Evolutionary conservation across 2,329 filamentous ascomycete species (phyloP), one percentile per base, ranked within the genome.

Genomic region (Sporothrix inflata): DNA sequence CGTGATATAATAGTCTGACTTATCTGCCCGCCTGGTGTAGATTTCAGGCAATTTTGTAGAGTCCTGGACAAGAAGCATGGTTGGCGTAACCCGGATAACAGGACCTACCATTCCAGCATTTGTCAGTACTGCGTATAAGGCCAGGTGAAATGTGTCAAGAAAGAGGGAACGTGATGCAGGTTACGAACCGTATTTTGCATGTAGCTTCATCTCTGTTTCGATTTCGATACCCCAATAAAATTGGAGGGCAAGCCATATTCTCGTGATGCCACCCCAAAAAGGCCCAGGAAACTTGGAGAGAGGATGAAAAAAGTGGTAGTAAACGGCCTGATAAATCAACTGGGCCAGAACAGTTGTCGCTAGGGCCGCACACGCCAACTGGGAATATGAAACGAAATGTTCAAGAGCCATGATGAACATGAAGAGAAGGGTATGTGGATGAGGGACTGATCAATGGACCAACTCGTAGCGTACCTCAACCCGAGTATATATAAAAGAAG

Each of bases 1-100:
- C 0, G 86, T 86, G 72, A 89, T 86, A 76, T 89, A 90, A 77
- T 88, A 85, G 66, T 86, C 82, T 0, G 85, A 86, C 76, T 90
- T 90, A 78, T 87, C 82, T 5, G 84, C 86, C 74, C 85, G 81
- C 27, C 86, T 84, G 69, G 83, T 81, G 79, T 89, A 90, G 34
- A 90, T 84, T 16, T 84, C 82, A 0, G 87, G 87, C 1, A 90
- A 81, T 76, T 86, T 85, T 1, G 81, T 84, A 0, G 87, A 83
- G 75, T 87, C 85, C 76, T 79, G 84, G 71, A 88, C 84, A 5
- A 87, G 79, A 24, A 89, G 81, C 75, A 88, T 80, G 0, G 85
- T 86, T 0, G 85, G 86, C 5, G 84, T 85, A 72, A 88, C 83
- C 24, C 86, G 83, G 53, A 89, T 80, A 19, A 88, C 83, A 0